A percentile compares a stretch with the other conserved stretches of the same genome.
Conservation (phyloP, 805 yeast species). For the Lipomyces chichibuensis region DNA sequence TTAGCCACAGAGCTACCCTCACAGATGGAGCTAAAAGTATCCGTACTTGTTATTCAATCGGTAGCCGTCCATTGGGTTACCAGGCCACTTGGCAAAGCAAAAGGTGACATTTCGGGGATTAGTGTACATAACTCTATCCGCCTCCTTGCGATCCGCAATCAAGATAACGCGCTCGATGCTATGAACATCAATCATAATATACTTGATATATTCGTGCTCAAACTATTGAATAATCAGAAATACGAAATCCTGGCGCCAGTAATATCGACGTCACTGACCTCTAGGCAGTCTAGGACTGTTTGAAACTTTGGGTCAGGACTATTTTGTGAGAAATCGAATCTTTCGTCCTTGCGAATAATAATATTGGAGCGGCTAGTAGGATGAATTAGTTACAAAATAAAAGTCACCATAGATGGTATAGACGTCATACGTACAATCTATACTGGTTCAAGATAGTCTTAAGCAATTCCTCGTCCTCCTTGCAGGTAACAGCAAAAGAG, state of each 20-base stretch:
- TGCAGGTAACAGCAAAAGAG: slow-evolving; percentile 69
- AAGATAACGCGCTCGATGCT: slow-evolving; percentile 61
- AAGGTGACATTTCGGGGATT: slow-evolving; percentile 49
- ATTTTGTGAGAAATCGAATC: slow-evolving; percentile 56
- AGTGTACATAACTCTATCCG: slow-evolving; percentile 50
- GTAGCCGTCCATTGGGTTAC: slow-evolving; percentile 52
- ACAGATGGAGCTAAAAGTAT: not conserved
- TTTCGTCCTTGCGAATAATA: slow-evolving; percentile 58
- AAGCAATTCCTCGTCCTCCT: slow-evolving; percentile 55
- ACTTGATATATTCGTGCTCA: slow-evolving; percentile 57
- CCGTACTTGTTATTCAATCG: slow-evolving; percentile 42
- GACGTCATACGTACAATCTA: slow-evolving; percentile 45
- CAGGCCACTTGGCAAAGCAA: slow-evolving; percentile 51
- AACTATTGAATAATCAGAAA: slow-evolving; percentile 41
- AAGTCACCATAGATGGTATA: not conserved
- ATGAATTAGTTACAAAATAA: slow-evolving; percentile 27
- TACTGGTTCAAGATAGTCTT: slow-evolving; percentile 8
- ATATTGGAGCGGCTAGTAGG: slow-evolving; percentile 46
- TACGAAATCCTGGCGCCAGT: not conserved
- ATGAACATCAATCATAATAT: slow-evolving; percentile 63
- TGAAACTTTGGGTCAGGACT: slow-evolving; percentile 49
- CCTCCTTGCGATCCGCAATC: slow-evolving; percentile 55
- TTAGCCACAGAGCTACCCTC: not conserved
- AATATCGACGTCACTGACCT: slow-evolving; percentile 30
- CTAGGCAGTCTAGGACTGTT: slow-evolving; percentile 64